These are phyloP conservation scores for Aspergillus funiculosus DNA, from an alignment of 495 filamentous ascomycete genomes.

Conservation along the genomic window DNA sequence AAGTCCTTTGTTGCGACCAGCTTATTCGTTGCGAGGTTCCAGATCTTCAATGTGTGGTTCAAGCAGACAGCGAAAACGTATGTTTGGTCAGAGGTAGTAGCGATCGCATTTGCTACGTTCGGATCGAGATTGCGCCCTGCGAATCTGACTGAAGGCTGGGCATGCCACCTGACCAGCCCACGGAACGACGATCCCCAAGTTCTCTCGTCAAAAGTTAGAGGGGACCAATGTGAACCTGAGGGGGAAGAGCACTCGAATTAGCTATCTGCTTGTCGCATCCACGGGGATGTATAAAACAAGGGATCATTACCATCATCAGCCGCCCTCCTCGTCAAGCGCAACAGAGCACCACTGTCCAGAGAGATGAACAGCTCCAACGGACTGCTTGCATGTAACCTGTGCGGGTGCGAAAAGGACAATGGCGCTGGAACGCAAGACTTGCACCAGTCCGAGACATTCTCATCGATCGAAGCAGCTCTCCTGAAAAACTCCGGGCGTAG, in stretches of 20 bases:
- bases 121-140: slow-evolving; percentile 61
- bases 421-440: slow-evolving; percentile 64
- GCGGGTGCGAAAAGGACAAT: slow-evolving; percentile 71
- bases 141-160: slow-evolving; percentile 58
- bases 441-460: slow-evolving; percentile 67
- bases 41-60: slow-evolving; percentile 79
- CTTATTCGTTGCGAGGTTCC: slow-evolving; percentile 72
- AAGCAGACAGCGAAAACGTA: slow-evolving; percentile 79
- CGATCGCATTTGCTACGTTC: slow-evolving; percentile 57
- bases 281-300: background rate
- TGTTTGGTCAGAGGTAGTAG: slow-evolving; percentile 56
- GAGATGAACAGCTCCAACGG: slow-evolving; percentile 70
- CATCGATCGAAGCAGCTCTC: slow-evolving; percentile 58
- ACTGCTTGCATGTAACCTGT: slow-evolving; percentile 70
- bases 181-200: slow-evolving; percentile 70
- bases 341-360: slow-evolving; percentile 73
- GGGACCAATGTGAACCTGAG: slow-evolving; percentile 61
- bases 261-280: background rate
- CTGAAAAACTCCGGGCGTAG: slow-evolving; percentile 78
- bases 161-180: slow-evolving; percentile 64
- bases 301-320: slow-evolving; percentile 56
- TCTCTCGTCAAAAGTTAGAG: slow-evolving; percentile 71
- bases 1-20: slow-evolving; percentile 69
- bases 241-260: slow-evolving; percentile 20
- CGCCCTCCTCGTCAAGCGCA: slow-evolving; percentile 62